phyloP scores from a whole-genome alignment of 2,329 filamentous ascomycete species.

The Paecilomyces sp. region DNA sequence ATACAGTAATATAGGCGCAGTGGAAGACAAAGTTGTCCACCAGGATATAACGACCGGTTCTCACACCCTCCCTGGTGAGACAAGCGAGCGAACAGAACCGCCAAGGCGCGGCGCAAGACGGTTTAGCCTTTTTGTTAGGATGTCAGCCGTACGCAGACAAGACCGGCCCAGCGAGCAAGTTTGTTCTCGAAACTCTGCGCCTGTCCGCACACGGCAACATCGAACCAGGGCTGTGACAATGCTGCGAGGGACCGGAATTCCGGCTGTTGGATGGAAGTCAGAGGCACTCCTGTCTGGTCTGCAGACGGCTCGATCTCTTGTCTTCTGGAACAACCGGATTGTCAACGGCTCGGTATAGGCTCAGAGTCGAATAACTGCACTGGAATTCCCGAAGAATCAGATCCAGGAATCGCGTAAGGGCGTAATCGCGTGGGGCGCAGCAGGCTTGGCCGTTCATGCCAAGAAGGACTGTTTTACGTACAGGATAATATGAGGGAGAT shows the following conservation, averaged over 20 bases:
- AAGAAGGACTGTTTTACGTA: neutral
- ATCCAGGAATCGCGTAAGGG: neutral
- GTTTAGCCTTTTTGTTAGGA: neutral
- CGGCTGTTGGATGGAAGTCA: neutral
- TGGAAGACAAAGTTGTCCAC: neutral
- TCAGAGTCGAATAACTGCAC: neutral
- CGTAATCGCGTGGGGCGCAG: slow-evolving; percentile 7
- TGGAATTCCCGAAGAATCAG: neutral
- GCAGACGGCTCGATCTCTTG: neutral
- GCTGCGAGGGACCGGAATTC: neutral
- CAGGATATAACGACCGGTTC: neutral
- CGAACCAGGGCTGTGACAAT: neutral
- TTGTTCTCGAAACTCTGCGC: neutral
- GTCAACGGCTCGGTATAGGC: neutral
- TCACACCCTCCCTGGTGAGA: neutral
- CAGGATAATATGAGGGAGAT: neutral
- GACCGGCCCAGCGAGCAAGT: neutral
- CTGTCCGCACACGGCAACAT: neutral
- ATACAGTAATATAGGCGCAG: neutral
- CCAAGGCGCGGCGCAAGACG: neutral
- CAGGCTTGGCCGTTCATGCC: slow-evolving; percentile 5
- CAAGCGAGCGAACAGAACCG: neutral
- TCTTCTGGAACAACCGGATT: neutral
- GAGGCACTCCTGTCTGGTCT: neutral
- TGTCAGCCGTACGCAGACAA: neutral